Evolutionary conservation across 2,329 filamentous ascomycete species (phyloP).

Genomic region (Trichophyton simii): DNA sequence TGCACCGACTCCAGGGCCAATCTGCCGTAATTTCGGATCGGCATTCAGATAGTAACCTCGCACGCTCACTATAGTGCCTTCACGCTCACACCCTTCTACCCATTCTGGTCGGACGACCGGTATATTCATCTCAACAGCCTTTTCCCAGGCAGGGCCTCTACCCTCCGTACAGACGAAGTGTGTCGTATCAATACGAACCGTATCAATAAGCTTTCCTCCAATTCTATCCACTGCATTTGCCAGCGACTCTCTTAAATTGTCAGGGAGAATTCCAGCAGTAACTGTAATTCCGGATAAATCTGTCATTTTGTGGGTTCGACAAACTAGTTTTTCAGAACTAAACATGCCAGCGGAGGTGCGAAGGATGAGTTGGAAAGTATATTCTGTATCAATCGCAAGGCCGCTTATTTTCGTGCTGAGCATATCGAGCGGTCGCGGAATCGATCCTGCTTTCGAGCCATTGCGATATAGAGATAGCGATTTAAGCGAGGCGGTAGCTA

Average conservation of each 20-base stretch:
- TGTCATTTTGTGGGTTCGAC: slow-evolving; percentile 97
- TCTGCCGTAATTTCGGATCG: slow-evolving; percentile 49
- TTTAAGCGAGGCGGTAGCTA: slow-evolving; percentile 83
- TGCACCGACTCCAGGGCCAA: slow-evolving; percentile 24
- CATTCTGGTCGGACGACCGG: slow-evolving; percentile 94
- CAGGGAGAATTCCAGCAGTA: slow-evolving; percentile 74
- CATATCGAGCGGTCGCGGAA: slow-evolving; percentile 75
- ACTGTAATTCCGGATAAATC: slow-evolving; percentile 92
- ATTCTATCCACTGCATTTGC: slow-evolving; percentile 69
- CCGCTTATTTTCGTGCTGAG: slow-evolving; percentile 94
- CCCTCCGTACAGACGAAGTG: slow-evolving; percentile 97
- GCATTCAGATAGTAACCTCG: slow-evolving; percentile 94
- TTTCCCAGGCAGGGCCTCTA: slow-evolving; percentile 81
- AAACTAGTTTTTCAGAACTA: slow-evolving; percentile 67
- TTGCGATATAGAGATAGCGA: slow-evolving; percentile 88
- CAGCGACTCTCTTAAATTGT: slow-evolving; percentile 58
- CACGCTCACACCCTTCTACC: slow-evolving; percentile 91
- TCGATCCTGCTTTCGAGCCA: slow-evolving; percentile 89
- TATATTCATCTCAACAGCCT: slow-evolving; percentile 94
- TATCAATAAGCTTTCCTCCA: slow-evolving; percentile 80
- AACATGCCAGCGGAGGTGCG: slow-evolving; percentile 83
- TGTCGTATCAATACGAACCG: slow-evolving; percentile 89
- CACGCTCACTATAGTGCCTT: slow-evolving; percentile 83
- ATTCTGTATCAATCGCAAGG: slow-evolving; percentile 90
- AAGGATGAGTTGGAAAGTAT: slow-evolving; percentile 84